Evolutionary conservation across 2,329 filamentous ascomycete genomes (phyloP), one percentile per base, ranked within the genome.

Genomic region (Pseudogymnoascus destructans): DNA sequence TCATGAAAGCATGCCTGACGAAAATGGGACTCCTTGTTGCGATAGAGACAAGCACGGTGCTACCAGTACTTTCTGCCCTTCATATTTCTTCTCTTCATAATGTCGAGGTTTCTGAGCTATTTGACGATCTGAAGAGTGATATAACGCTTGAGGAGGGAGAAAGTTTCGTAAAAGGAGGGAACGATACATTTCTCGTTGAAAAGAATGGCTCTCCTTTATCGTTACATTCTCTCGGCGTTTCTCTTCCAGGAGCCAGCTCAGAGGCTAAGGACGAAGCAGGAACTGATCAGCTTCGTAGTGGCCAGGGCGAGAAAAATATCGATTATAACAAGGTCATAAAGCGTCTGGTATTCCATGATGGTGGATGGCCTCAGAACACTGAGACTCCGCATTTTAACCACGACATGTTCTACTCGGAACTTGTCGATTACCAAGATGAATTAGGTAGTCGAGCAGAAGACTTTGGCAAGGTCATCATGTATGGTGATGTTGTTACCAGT

Each of bases 401-500:
- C 67, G 74, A 84, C 59, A 76, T 84, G 1, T 97, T 84, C 70
- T 97, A 85, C 69, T 75, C 80, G 3, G 85, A 86, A 60, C 75
- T 97, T 8, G 72, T 75, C 21, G 73, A 80, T 23, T 95, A 90
- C 67, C 82, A 86, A 57, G 63, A 66, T 25, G 69, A 69, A 4
- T 77, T 79, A 54, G 76, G 79, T 1, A 71, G 72, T 30, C 78
- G 81, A 49, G 78, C 82, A 0, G 74, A 79, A 3, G 73, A 80
- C 21, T 97, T 95, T 76, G 93, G 93, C 3, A 80, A 84, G 56
- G 74, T 80, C 56, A 71, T 98, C 3, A 75, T 97, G 63, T 97
- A 97, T 67, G 91, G 87, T 57, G 89, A 96, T 70, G 89, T 95
- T 5, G 78, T 96, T 13, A 96, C 92, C 2, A 95, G 89, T 69